Base-by-base conservation (phyloP, 106 monocot species). In the Acorus gramineus region DNA sequence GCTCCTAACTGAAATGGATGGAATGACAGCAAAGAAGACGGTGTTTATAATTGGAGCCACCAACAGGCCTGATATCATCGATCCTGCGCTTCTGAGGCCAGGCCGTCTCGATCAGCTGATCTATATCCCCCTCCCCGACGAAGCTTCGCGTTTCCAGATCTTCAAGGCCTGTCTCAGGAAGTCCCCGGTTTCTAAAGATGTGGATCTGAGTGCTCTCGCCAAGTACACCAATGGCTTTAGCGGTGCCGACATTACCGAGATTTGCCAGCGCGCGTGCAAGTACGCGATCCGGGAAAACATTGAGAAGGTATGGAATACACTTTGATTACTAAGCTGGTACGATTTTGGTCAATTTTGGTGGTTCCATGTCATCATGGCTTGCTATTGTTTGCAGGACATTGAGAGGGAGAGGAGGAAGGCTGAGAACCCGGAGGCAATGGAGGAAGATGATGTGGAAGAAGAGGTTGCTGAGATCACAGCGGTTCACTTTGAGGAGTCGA, bases 181-280 rank as follows among this genome's bases (percentile, higher is more conserved):
- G 63, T 93, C 93, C 53, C 93, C 93, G 2, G 69, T 93, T 28
- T 71, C 93, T 2, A 88, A 93, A 55, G 85, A 93, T 62, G 93
- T 93, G 55, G 88, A 93, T 59, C 73, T 93, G 72, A 50, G 14
- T 4, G 93, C 82, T 48, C 85, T 93, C 59, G 88, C 85, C 7
- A 85, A 93, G 76, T 89, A 93, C 53, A 93, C 93, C 42, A 82
- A 88, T 58, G 93, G 93, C 5, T 93, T 93, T 46, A 93, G 93
- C 68, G 93, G 93, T 68, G 93, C 93, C 42, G 93, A 93, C 74
- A 88, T 93, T 57, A 93, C 93, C 2, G 93, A 93, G 63, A 93
- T 93, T 4, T 93, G 93, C 57, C 93, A 93, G 53, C 84, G 93
- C 46, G 79, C 93, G 44, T 85, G 85, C 76, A 93, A 93, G 49